A percentile compares a stretch with the other conserved stretches of the same genome.
phyloP scores from a whole-genome alignment of 1,284 basidiomycete genomes.

The Rhodotorula sp. region DNA sequence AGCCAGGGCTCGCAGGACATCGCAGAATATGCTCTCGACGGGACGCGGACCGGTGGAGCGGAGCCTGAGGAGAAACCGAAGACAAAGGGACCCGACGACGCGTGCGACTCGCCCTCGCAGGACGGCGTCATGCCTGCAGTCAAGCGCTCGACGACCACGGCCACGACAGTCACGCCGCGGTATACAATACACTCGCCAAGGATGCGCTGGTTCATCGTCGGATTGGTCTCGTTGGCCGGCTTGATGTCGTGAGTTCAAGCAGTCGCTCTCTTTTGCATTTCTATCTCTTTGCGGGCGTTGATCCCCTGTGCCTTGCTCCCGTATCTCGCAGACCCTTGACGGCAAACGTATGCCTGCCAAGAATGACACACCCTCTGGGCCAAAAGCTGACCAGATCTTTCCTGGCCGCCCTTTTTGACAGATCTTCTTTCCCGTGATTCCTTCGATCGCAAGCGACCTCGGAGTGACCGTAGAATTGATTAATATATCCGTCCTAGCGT shows the following conservation, averaged over 20 bases:
- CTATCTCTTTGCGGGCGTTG: neutral
- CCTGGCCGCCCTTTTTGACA: conserved; percentile 39
- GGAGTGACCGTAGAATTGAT: conserved; percentile 65
- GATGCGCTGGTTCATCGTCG: conserved; percentile 51
- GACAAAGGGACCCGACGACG: neutral
- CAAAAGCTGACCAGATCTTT: no score
- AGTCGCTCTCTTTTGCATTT: neutral
- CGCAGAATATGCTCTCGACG: no score
- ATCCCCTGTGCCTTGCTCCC: neutral
- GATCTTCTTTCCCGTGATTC: conserved; percentile 75
- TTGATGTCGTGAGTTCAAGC: conserved; percentile 31
- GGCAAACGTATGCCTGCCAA: neutral
- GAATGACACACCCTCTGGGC: neutral
- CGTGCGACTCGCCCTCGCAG: neutral
- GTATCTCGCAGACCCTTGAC: neutral
- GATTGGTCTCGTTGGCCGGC: conserved; percentile 53
- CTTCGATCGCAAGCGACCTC: conserved; percentile 62
- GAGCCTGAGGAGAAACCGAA: no score
- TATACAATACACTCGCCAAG: conserved; percentile 20
- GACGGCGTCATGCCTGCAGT: neutral
- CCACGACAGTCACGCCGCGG: neutral
- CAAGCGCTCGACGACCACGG: neutral
- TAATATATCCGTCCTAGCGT: conserved; percentile 59
- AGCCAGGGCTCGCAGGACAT: no score
- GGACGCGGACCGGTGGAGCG: no score